These are phyloP conservation scores for Vanrija humicola DNA, from an alignment of 1,284 basidiomycete species.

Conservation along the genomic window DNA sequence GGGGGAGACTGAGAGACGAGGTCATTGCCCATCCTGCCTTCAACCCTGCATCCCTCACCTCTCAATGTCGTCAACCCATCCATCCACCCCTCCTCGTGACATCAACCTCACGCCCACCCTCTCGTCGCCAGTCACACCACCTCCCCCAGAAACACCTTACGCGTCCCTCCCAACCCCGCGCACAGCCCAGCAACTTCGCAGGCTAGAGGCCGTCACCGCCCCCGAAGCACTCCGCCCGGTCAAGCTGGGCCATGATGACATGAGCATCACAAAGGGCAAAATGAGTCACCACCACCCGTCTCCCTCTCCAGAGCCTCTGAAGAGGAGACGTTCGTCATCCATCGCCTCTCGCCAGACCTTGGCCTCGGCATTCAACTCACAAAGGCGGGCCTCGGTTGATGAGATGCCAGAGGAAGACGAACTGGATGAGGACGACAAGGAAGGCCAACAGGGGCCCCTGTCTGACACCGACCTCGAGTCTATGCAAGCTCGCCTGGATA, in stretches of 20 bases:
- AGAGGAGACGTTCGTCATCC: too few relatives aligned
- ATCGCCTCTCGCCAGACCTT: too few relatives aligned
- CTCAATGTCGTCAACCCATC: background rate
- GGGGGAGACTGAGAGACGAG: too few relatives aligned
- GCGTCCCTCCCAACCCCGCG: constrained; percentile 21
- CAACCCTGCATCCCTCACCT: constrained; percentile 1
- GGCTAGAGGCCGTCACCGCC: too few relatives aligned
- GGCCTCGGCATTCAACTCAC: too few relatives aligned
- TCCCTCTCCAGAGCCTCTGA: too few relatives aligned
- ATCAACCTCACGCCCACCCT: constrained; percentile 16
- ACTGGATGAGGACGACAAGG: constrained; percentile 8
- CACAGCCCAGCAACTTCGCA: background rate
- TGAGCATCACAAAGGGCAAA: constrained; percentile 1
- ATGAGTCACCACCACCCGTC: too few relatives aligned
- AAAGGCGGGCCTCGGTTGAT: too few relatives aligned
- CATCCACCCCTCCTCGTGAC: constrained; percentile 19
- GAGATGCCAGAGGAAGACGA: background rate
- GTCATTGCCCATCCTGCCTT: background rate
- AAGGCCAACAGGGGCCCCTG: background rate
- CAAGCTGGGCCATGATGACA: constrained; percentile 4
- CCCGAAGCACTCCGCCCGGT: background rate
- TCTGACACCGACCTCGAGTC: constrained; percentile 15
- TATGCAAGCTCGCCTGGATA: constrained; percentile 14
- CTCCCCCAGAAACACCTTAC: constrained; percentile 22
- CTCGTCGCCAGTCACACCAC: constrained; percentile 27